Base-by-base conservation (phyloP, 139 green algal genomes). In the Astrephomene gubernaculifera region DNA sequence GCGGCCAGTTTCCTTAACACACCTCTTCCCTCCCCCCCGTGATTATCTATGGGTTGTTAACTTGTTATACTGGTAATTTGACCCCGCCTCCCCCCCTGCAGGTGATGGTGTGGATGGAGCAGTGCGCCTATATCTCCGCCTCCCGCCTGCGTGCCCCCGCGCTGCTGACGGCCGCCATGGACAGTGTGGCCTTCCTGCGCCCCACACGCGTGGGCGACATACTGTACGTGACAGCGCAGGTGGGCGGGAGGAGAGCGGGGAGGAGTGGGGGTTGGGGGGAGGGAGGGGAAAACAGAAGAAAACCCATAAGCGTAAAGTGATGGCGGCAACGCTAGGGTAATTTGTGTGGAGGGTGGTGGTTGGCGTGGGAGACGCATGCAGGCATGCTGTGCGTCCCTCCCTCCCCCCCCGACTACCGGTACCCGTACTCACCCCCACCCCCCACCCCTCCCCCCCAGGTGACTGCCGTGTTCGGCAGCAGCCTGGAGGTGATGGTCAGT, bases 111-210 rank as follows among this genome's bases (percentile, higher is more conserved):
- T 92, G 89, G 95, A 95, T 97, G 86, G 94, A 97, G 94, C 91
- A 96, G 89, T 94, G 89, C 69, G 93, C 95, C 0, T 97, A 96
- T 92, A 94, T 97, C 70, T 88, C 81, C 19, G 95, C 93, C 60
- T 92, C 87, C 29, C 91, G 94, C 10, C 88, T 97, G 74, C 88
- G 94, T 24, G 91, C 91, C 29, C 79, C 78, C 19, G 86, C 90
- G 87, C 82, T 95, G 44, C 90, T 97, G 3, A 97, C 93, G 0
- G 95, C 93, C 22, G 81, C 79, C 82, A 94, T 97, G 93, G 95
- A 97, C 87, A 88, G 80, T 61, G 87, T 97, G 33, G 86, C 85
- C 38, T 97, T 97, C 79, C 71, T 86, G 3, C 81, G 83, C 36
- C 89, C 92, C 81, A 96, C 95, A 4, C 71, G 89, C 0, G 92